Base-by-base conservation (phyloP, 2,329 filamentous ascomycete species). In the Calonectria hawksworthii region DNA sequence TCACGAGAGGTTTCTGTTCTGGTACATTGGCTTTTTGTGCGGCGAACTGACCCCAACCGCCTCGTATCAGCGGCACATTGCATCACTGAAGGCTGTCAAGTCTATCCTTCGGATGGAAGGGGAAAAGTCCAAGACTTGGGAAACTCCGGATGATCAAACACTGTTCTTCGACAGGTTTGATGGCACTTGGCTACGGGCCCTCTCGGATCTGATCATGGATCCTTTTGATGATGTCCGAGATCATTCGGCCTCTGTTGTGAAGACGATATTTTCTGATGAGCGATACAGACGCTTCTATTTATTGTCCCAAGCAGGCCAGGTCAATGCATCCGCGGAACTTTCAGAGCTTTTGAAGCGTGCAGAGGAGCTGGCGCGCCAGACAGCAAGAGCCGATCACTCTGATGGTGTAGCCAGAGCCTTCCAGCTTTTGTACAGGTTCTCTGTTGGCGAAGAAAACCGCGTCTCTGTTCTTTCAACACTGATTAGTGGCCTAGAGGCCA, bases 141-240 rank as follows among this genome's bases (percentile, higher is more conserved):
- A 85, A 68, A 84, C 85, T 1, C 71, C 77, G 47, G 84, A 85
- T 68, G 84, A 88, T 78, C 87, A 84, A 79, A 77, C 73, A 68
- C 82, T 84, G 18, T 86, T 87, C 69, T 88, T 86, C 63, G 82
- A 86, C 63, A 79, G 85, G 2, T 84, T 89, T 74, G 89, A 91
- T 61, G 77, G 79, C 4, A 87, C 84, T 0, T 91, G 93, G 86
- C 85, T 91, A 14, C 89, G 94, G 63, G 87, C 93, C 6, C 86
- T 99, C 9, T 86, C 96, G 18, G 95, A 98, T 83, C 90, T 98
- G 28, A 85, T 98, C 10, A 88, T 98, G 82, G 95, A 99, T 80
- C 95, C 96, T 0, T 99, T 98, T 81, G 97, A 99, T 72, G 97
- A 99, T 83, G 94, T 99, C 6, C 90, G 96, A 78, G 92, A 90